Conservation (phyloP, 768 basidiomycete genomes). For the Agaricus subrufescens region DNA sequence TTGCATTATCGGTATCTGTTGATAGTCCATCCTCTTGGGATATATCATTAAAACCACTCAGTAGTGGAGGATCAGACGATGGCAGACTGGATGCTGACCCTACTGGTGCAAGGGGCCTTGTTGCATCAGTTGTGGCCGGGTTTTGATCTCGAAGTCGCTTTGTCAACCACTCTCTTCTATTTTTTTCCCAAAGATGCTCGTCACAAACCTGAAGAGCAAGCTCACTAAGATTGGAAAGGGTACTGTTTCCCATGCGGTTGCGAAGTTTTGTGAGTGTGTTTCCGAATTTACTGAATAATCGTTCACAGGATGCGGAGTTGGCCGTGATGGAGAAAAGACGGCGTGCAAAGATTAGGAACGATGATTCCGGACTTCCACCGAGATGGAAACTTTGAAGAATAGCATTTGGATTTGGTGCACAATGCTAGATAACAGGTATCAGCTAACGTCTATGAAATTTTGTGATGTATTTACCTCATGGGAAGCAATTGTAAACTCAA, state of each 20-base stretch:
- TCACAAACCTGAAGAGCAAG: neutral
- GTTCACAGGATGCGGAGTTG: slow-evolving; percentile 26
- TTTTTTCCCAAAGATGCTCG: neutral
- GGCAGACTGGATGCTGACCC: neutral
- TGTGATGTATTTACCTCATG: neutral
- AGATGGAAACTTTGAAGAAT: slow-evolving; percentile 17
- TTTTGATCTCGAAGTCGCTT: neutral
- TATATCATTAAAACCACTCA: too few species aligned
- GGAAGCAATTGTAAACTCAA: neutral
- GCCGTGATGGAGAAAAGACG: slow-evolving; percentile 18
- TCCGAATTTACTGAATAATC: slow-evolving; percentile 25
- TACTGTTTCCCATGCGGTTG: neutral
- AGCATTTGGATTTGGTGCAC: slow-evolving; percentile 10
- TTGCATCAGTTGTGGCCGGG: neutral
- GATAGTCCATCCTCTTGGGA: neutral
- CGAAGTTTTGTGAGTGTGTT: slow-evolving; percentile 17
- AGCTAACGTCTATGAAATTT: neutral
- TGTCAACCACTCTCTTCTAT: neutral
- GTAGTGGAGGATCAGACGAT: neutral
- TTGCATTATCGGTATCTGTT: neutral
- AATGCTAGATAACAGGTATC: neutral
- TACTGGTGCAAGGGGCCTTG: neutral
- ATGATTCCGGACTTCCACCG: slow-evolving; percentile 11
- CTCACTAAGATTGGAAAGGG: neutral
- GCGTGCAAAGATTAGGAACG: slow-evolving; percentile 19